These are phyloP conservation scores for Mallotus nudiflorus DNA, from an alignment of 345 rosid genomes.

Conservation along the genomic window DNA sequence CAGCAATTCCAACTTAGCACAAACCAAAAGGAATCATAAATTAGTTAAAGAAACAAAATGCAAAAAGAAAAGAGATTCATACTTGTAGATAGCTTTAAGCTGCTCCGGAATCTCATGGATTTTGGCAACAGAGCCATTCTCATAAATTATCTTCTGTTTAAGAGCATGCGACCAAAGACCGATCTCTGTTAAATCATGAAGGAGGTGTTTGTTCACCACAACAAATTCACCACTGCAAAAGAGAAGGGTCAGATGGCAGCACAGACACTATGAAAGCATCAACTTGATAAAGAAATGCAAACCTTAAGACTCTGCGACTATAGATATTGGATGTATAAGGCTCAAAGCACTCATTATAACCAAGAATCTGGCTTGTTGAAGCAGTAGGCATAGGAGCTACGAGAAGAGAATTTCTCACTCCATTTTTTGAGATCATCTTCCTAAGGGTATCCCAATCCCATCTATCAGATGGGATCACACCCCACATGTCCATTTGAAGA, in stretches of 20 bases:
- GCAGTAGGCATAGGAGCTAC: slow-evolving; percentile 95
- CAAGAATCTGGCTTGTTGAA: slow-evolving; percentile 93
- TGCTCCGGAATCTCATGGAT: slow-evolving; percentile 67
- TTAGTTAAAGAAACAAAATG: background rate
- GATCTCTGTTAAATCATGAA: slow-evolving; percentile 86
- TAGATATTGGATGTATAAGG: slow-evolving; percentile 90
- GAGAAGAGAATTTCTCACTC: slow-evolving; percentile 86
- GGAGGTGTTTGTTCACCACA: slow-evolving; percentile 93
- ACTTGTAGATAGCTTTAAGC: slow-evolving; percentile 71
- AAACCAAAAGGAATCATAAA: background rate
- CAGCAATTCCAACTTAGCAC: background rate
- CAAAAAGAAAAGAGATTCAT: slow-evolving; percentile 9
- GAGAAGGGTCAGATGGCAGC: slow-evolving; percentile 12
- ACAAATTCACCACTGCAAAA: slow-evolving; percentile 74
- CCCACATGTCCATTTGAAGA: slow-evolving; percentile 96
- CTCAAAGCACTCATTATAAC: slow-evolving; percentile 89
- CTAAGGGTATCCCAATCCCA: slow-evolving; percentile 79
- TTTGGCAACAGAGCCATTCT: slow-evolving; percentile 70
- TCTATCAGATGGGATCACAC: slow-evolving; percentile 56
- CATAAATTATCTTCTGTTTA: slow-evolving; percentile 66
- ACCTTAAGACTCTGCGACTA: slow-evolving; percentile 88
- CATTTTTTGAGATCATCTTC: slow-evolving; percentile 59
- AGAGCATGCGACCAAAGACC: slow-evolving; percentile 78
- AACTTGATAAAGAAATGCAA: slow-evolving; percentile 7
- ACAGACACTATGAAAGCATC: background rate